Percentiles rank a stretch among this genome's conserved stretches.
phyloP scores from a whole-genome alignment of 2,329 filamentous ascomycete species.

The Penicillium olsonii region DNA sequence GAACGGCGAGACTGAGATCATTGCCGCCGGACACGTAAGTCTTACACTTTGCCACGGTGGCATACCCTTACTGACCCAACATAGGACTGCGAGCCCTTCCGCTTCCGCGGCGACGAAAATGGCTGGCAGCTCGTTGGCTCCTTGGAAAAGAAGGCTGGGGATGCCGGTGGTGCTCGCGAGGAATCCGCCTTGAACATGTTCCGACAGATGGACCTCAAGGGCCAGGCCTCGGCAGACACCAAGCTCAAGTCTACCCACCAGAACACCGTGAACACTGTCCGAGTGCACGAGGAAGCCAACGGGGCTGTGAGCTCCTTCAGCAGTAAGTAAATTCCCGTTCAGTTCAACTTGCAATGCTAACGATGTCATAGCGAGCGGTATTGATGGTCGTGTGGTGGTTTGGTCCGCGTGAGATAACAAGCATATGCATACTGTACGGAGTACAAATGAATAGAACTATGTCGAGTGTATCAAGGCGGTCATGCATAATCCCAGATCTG shows the following conservation, averaged over 20 bases:
- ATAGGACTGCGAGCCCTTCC: slow-evolving; percentile 78
- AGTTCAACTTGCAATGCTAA: slow-evolving; percentile 22
- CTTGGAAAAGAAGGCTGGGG: slow-evolving; percentile 71
- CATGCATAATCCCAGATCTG: neutral
- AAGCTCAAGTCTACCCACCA: slow-evolving; percentile 95
- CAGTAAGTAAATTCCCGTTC: slow-evolving; percentile 59
- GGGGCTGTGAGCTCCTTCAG: slow-evolving; percentile 76
- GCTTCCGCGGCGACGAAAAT: slow-evolving; percentile 73
- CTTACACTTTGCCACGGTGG: neutral
- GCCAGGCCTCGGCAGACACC: slow-evolving; percentile 87
- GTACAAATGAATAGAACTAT: neutral
- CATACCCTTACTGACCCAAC: slow-evolving; percentile 4
- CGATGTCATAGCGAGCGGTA: slow-evolving; percentile 66
- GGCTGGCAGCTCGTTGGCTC: slow-evolving; percentile 86
- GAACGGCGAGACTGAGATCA: slow-evolving; percentile 88
- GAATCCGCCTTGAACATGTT: slow-evolving; percentile 98
- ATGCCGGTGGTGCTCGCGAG: slow-evolving; percentile 65
- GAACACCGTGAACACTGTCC: slow-evolving; percentile 87
- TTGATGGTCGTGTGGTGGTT: slow-evolving; percentile 79
- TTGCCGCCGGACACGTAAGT: slow-evolving; percentile 82
- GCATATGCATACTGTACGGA: neutral
- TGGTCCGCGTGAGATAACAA: slow-evolving; percentile 60
- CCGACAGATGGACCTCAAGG: slow-evolving; percentile 96
- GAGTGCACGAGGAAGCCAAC: slow-evolving; percentile 69
- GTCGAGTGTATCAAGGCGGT: neutral